Base-by-base conservation (phyloP, 352 stramenopile genomes). In the Phytophthora rubi region DNA sequence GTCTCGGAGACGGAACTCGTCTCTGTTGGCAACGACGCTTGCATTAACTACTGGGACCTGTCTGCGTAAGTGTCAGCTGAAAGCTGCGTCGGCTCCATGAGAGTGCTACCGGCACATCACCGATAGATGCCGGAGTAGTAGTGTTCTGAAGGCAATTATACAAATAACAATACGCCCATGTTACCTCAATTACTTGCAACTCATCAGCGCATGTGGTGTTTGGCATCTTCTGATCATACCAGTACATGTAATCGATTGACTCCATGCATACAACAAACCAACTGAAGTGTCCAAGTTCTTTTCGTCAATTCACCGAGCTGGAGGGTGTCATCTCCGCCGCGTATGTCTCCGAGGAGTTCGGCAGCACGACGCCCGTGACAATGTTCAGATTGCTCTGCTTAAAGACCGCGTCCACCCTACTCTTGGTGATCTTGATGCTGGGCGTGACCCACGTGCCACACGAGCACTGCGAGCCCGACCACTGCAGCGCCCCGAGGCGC, bases 381-480 rank as follows among this genome's bases (percentile, higher is more conserved):
- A 84, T 81, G n/a, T 72, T 73, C 18, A 77, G 49, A 18, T 39
- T 74, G 33, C 62, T 63, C 21, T 68, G 62, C 26, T 62, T 49
- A 6, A 78, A 62, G 32, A 88, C 47, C n/a, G 62, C 51, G 59
- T 94, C 87, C 15, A 94, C 83, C 49, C 87, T 75, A 53, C 85
- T 93, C 79, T 94, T 93, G 62, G 84, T 93, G 60, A 94, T 72
- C 62, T 94, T 91, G 63, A 94, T 90, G 13, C 85, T 92, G 52
- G 86, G 86, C 53, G 86, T 94, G 63, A 94, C 82, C 86, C 86
- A 94, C 65, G 86, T 92, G 60, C 86, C 86, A 54, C 86, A 94
- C 33, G 86, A 94, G 63, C 86, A 94, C 70, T 94, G 86, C 15
- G 84, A 90, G 30, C 86, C 86, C n/a, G 81, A 83, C 86, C 86